Percentiles rank a stretch among this genome's conserved stretches.
Evolutionary conservation across 129 eudicot genomes (phyloP).

Genomic region (Tagetes erecta): DNA sequence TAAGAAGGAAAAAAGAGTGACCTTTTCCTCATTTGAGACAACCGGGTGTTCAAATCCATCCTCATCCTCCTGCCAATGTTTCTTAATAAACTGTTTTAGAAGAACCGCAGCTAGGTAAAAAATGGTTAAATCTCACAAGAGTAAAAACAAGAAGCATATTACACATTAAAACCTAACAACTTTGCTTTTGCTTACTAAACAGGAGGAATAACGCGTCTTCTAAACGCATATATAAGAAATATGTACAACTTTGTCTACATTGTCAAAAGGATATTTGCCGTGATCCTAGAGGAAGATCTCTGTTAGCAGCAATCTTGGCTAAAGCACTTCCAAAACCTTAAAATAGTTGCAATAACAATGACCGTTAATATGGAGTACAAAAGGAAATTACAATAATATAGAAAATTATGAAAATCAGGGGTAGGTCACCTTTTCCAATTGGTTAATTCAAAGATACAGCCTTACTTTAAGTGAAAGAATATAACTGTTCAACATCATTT

Average conservation of each 20-base stretch:
- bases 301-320: slow-evolving; percentile 74
- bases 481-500: slow-evolving; percentile 6
- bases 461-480: not conserved
- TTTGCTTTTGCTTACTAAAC: not conserved
- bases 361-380: slow-evolving; percentile 12
- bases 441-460: not conserved
- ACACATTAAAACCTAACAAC: not conserved
- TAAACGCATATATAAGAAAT: not conserved
- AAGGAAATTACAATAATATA: not conserved
- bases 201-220: slow-evolving; percentile 2
- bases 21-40: slow-evolving; percentile 88
- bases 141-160: slow-evolving; percentile 22
- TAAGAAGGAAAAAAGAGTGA: slow-evolving; percentile 14
- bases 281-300: slow-evolving; percentile 74
- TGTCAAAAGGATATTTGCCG: slow-evolving; percentile 92
- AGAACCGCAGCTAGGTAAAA: slow-evolving; percentile 89
- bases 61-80: slow-evolving; percentile 94
- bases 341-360: slow-evolving; percentile 26
- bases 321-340: slow-evolving; percentile 92
- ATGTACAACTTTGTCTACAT: slow-evolving; percentile 16
- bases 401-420: not conserved
- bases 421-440: not conserved
- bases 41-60: slow-evolving; percentile 88
- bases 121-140: slow-evolving; percentile 60
- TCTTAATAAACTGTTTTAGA: slow-evolving; percentile 80